Evolutionary conservation across 208 protist genomes (phyloP).

Genomic region (Leishmania braziliensis): DNA sequence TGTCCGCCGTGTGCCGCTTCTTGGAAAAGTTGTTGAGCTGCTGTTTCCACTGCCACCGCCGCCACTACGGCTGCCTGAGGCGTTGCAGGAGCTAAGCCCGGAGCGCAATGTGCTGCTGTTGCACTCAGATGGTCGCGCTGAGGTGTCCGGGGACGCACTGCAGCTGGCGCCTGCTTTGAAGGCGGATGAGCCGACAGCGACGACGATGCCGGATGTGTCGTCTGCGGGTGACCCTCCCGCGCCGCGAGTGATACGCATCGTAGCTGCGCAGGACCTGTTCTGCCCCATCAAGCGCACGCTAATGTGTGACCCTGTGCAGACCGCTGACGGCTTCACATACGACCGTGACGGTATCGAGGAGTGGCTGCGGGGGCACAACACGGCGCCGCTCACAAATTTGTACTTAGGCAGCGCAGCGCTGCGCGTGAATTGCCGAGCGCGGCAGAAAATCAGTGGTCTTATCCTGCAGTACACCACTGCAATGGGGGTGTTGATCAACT

Average conservation of each 20-base stretch:
- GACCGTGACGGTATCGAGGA: conserved; percentile 75
- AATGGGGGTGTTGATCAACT: not conserved
- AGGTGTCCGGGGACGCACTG: conserved; percentile 24
- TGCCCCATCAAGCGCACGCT: conserved; percentile 83
- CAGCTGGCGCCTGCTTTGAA: conserved; percentile 9
- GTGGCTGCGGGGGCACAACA: conserved; percentile 58
- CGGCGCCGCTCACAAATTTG: conserved; percentile 75
- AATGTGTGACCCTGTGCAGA: conserved; percentile 88
- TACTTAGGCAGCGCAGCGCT: conserved; percentile 30
- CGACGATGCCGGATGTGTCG: not conserved
- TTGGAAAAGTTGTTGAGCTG: conserved; percentile 16
- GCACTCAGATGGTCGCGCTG: conserved; percentile 8
- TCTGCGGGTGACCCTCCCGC: not conserved
- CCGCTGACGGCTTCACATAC: conserved; percentile 86
- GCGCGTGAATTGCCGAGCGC: conserved; percentile 35
- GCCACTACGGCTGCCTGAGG: conserved; percentile 33
- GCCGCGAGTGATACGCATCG: conserved; percentile 1
- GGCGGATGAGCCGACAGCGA: not conserved
- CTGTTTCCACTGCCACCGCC: conserved; percentile 34
- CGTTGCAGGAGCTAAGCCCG: conserved; percentile 31
- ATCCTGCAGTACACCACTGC: conserved; percentile 32
- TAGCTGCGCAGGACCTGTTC: conserved; percentile 37
- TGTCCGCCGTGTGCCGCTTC: conserved; percentile 14
- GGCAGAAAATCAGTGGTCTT: conserved; percentile 23
- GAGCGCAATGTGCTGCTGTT: conserved; percentile 27